phyloP scores from a whole-genome alignment of 73 alveolate species.

The Blepharisma japonicum region DNA sequence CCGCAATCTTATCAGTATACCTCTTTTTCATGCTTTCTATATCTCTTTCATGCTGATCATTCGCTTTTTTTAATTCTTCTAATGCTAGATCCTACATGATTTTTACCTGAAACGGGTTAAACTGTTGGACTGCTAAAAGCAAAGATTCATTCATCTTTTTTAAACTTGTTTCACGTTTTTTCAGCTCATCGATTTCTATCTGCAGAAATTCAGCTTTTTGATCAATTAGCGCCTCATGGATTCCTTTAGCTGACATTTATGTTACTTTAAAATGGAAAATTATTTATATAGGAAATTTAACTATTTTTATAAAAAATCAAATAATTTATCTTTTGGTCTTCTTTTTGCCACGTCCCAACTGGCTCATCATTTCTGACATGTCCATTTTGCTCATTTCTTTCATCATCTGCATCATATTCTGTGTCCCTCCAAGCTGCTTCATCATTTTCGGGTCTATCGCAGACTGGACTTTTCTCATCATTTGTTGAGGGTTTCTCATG shows the following conservation, averaged over 20 bases:
- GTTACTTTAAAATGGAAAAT: no score
- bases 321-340: background rate
- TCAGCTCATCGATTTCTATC: constrained; percentile 9
- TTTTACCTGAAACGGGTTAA: background rate
- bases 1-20: background rate
- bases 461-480: constrained; percentile 78
- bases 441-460: constrained; percentile 95
- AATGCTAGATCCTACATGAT: background rate
- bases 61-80: constrained; percentile 15
- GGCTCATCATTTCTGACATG: constrained; percentile 82
- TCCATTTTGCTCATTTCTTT: constrained; percentile 93
- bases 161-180: background rate
- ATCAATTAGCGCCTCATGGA: background rate
- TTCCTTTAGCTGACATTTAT: no score
- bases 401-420: constrained; percentile 95
- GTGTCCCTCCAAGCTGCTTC: constrained; percentile 96
- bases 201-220: constrained; percentile 5
- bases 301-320: no score
- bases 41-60: background rate
- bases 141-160: constrained; percentile 7
- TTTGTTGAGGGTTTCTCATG: constrained; percentile 84
- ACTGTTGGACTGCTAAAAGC: background rate
- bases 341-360: constrained; percentile 56
- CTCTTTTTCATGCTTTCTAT: background rate
- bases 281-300: no score